Evolutionary conservation across 306 rosid species (phyloP), one percentile per base, ranked within the genome.

Genomic region (Medicago ruthenica): DNA sequence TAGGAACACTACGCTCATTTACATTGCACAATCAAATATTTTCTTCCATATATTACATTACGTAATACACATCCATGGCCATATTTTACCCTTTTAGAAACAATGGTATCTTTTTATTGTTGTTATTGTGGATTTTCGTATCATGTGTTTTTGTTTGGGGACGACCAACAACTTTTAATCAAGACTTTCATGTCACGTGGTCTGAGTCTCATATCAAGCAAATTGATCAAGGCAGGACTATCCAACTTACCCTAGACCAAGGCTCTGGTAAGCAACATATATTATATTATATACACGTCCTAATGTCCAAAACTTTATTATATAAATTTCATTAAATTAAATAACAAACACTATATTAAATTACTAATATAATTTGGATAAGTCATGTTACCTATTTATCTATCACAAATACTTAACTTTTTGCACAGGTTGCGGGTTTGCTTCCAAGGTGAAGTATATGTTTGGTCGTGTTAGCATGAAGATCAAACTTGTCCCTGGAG

Each of bases 391-490:
- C 50, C 7, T 15, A 54, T 34, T 14, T n/a, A 62, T 36, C 47
- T 18, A 60, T n/a, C 17, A 27, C 3, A 76, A 47, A 37, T 73
- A 40, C 18, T 69, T 1, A 20, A 20, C 63, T 44, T 8, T 12
- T 44, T 76, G 50, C 76, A 73, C 68, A 92, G 98, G 98, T 31
- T 87, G 97, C 77, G 98, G 98, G 64, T 95, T 95, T 81, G 83
- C 97, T 72, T 95, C 98, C 31, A 89, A 78, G 76, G 77, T 21
- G 5, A 85, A 89, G 76, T 92, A 89, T 85, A 60, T 95, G 83
- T 95, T 90, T 47, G 98, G 98, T 3, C 96, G 91, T 51, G 95
- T 92, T 69, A 95, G 97, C 89, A 95, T 95, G 96, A 92, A 92
- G 90, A 89, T 95, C 91, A 95, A 95, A 80, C 97, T 95, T 67